Base-by-base conservation (phyloP, 176 grass and related monocot species). In the Oryza australiensis region DNA sequence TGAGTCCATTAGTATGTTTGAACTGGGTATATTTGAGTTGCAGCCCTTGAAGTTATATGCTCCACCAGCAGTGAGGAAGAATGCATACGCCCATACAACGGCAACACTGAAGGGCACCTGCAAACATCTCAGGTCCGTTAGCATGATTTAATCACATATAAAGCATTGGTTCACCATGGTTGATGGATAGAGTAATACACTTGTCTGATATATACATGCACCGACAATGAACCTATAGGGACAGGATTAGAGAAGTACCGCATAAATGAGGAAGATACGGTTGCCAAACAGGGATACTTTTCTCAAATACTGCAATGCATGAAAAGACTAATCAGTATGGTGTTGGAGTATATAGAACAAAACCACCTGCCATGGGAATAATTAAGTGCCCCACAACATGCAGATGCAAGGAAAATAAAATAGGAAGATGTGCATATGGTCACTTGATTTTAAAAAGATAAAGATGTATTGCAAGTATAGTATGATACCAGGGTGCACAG, bases 11-110 rank as follows among this genome's bases (percentile, higher is more conserved):
- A 99, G 88, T 88, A 99, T 94, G 82, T 99, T 99, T 11, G 96
- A 99, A 89, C 83, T 95, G 65, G 96, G 96, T 88, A 99, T 60
- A 85, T 87, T 94, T 85, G 91, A 87, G 76, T 18, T 95, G 86
- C 96, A 99, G 24, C 89, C 93, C 75, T 99, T 95, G 78, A 91
- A 95, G 76, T 90, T 99, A 70, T 94, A 99, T 77, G 91, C 93
- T 29, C 96, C 96, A 80, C 93, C 96, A 34, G 93, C 87, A 75
- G 96, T 99, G 76, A 99, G 75, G 87, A 95, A 95, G 87, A 95
- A 99, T 68, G 96, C 89, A 87, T 95, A 99, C n/a, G 93, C 91
- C 96, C 96, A 99, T 87, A 95, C 84, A 85, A 99, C 88, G 76
- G 85, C 87, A 72, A 99, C 87, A 88, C 93, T 92, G 26, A 99